phyloP scores from a whole-genome alignment of 225 moss, liverwort and hornwort species.

The Neckera pumila region DNA sequence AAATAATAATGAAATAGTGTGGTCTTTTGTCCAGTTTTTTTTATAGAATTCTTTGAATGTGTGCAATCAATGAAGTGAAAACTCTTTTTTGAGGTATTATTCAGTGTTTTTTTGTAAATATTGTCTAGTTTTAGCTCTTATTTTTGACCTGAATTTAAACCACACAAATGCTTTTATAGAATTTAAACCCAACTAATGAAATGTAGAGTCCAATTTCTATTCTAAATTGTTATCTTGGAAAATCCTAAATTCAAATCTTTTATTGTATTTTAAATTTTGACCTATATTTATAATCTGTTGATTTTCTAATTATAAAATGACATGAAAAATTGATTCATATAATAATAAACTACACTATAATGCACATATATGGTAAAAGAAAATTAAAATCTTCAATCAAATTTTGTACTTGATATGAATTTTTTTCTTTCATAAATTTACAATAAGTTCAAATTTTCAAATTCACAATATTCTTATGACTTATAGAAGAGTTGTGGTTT shows the following conservation, averaged over 20 bases:
- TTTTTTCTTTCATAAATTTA: too few species aligned
- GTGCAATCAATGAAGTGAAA: fast-evolving
- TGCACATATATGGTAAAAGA: neutral
- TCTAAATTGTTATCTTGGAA: neutral
- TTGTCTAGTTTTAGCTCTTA: neutral
- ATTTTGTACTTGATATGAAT: neutral
- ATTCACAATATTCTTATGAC: too few species aligned
- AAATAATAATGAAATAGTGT: neutral
- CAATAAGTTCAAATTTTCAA: neutral
- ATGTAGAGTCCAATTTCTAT: neutral
- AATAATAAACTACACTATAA: neutral
- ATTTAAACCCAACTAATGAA: neutral
- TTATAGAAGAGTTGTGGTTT: neutral
- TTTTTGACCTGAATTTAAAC: neutral
- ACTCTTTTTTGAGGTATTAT: neutral
- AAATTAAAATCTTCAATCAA: neutral
- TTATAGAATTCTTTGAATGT: neutral
- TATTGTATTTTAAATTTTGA: neutral
- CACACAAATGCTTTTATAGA: neutral
- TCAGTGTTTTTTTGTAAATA: neutral
- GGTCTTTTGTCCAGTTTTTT: neutral
- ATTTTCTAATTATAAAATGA: neutral
- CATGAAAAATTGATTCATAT: neutral
- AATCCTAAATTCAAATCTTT: neutral
- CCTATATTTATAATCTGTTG: fast-evolving